These are phyloP conservation scores for Malassezia restricta DNA, from an alignment of 1,284 basidiomycete genomes.

Conservation along the genomic window DNA sequence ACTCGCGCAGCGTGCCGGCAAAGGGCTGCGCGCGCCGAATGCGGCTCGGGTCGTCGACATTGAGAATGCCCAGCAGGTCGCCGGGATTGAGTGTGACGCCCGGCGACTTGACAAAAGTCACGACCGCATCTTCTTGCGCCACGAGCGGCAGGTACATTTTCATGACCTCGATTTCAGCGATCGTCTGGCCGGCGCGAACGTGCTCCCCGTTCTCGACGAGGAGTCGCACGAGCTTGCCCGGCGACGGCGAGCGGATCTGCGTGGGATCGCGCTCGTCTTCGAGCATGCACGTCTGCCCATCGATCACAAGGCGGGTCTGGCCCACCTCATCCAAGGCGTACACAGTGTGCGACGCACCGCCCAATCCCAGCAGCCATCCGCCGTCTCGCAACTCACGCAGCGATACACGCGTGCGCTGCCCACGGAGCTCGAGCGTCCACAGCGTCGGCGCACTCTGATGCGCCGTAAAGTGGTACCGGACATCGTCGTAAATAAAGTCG, in stretches of 20 bases:
- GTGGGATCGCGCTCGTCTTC: conserved; percentile 99
- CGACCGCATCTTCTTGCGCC: conserved; percentile 82
- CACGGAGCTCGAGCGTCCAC: conserved; percentile 94
- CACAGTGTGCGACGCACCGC: conserved; percentile 88
- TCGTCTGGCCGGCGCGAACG: conserved; percentile 85
- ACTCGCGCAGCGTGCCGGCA: conserved; percentile 63
- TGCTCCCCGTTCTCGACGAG: conserved; percentile 95
- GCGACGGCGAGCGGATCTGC: conserved; percentile 85
- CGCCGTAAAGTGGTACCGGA: conserved; percentile 89
- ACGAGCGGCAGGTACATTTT: conserved; percentile 54
- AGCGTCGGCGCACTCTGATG: conserved; percentile 73
- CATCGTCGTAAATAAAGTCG: conserved; percentile 87
- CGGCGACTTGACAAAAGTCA: conserved; percentile 80
- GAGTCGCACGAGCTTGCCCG: conserved; percentile 89
- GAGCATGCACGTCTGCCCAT: conserved; percentile 87
- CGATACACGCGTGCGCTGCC: conserved; percentile 46
- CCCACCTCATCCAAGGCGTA: conserved; percentile 98
- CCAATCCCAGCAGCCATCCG: conserved; percentile 77
- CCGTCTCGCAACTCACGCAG: conserved; percentile 76
- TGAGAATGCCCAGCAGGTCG: conserved; percentile 92
- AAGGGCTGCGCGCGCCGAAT: conserved; percentile 98
- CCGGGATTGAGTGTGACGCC: conserved; percentile 94
- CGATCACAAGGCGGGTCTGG: conserved; percentile 67
- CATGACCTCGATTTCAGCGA: conserved; percentile 80
- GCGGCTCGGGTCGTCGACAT: conserved; percentile 87